These are phyloP conservation scores for Syncephalastrum sp. DNA, from an alignment of 371 early-diverging fungal genomes.

Conservation along the genomic window DNA sequence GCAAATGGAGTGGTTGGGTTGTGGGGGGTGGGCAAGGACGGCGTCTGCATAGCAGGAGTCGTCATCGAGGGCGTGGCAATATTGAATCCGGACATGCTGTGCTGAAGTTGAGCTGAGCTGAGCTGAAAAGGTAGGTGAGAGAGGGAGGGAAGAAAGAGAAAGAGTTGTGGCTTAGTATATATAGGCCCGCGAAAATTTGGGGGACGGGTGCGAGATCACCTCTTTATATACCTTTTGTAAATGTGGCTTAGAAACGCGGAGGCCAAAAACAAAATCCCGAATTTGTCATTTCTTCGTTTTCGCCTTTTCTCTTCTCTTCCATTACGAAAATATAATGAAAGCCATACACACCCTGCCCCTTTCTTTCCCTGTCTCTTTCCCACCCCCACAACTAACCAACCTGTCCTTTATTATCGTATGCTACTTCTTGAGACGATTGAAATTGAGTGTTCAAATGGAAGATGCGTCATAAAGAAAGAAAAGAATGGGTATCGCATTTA, in stretches of 20 bases:
- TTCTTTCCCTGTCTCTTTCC: no score
- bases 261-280: constrained; percentile 1
- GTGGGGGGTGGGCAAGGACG: constrained; percentile 48
- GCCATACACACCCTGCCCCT: no score
- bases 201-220: constrained; percentile 5
- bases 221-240: constrained; percentile 21
- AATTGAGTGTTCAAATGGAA: no score
- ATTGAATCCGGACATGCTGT: constrained; percentile 48
- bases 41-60: constrained; percentile 52
- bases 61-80: constrained; percentile 50
- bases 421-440: no score
- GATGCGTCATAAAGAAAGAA: no score
- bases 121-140: not conserved
- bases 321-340: not conserved
- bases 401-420: no score
- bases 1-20: constrained; percentile 42
- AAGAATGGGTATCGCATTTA: no score
- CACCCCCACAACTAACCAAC: no score
- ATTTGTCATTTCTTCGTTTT: no score
- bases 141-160: constrained; percentile 16
- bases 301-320: not conserved
- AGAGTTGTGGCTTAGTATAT: constrained; percentile 20
- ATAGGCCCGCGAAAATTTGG: constrained; percentile 15
- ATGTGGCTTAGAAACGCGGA: constrained; percentile 10
- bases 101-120: not conserved